A percentile compares a stretch with the other conserved stretches of the same genome.
phyloP scores from a whole-genome alignment of 331 rosid species.

The Quercus tomentella region DNA sequence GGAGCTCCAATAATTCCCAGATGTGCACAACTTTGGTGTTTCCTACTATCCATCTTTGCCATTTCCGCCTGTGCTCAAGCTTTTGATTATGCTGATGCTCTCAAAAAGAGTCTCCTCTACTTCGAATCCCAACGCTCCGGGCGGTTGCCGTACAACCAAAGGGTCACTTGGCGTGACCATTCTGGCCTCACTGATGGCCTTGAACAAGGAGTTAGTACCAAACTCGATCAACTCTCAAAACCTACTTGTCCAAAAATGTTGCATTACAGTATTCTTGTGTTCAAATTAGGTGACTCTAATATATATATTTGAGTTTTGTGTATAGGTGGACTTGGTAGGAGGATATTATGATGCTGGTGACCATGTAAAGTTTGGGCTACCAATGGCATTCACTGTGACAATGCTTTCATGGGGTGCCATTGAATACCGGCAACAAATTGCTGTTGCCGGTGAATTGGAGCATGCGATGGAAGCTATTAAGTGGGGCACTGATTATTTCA shows the following conservation, averaged over 20 bases:
- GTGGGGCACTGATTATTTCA: constrained; percentile 98
- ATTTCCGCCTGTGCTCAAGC: constrained; percentile 27
- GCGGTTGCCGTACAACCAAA: constrained; percentile 83
- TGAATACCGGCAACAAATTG: constrained; percentile 61
- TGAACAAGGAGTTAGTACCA: constrained; percentile 70
- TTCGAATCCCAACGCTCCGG: constrained; percentile 97
- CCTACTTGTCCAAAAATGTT: neutral
- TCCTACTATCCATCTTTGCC: constrained; percentile 27
- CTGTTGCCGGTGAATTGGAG: constrained; percentile 67
- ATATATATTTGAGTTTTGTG: neutral
- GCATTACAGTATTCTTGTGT: neutral
- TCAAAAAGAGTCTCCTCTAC: constrained; percentile 81
- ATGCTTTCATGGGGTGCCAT: constrained; percentile 93
- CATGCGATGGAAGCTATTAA: constrained; percentile 91
- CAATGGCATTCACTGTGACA: constrained; percentile 96
- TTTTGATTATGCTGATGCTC: constrained; percentile 74
- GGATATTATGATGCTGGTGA: constrained; percentile 98
- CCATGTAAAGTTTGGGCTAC: constrained; percentile 95
- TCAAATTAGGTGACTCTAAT: neutral
- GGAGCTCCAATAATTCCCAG: constrained; percentile 21
- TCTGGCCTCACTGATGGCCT: constrained; percentile 98
- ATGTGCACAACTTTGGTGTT: constrained; percentile 30
- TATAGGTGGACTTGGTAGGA: constrained; percentile 91
- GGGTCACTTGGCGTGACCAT: constrained; percentile 86
- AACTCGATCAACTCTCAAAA: neutral